Evolutionary conservation across 768 basidiomycete genomes (phyloP).

Genomic region (Fistulinella prunicolor): DNA sequence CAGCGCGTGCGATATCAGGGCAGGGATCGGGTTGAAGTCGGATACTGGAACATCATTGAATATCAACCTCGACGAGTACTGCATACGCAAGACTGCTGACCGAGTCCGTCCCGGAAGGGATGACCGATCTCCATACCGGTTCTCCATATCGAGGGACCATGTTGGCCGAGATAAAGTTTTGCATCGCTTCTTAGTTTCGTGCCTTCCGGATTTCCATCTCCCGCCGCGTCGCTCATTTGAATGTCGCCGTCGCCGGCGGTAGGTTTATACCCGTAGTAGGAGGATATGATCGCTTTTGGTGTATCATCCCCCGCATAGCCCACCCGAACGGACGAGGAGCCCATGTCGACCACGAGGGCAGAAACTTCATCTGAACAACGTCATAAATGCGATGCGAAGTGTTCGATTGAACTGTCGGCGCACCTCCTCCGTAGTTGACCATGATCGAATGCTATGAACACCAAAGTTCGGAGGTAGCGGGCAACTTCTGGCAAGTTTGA

Average conservation of each 20-base stretch:
- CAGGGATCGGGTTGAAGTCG: slow-evolving; percentile 73
- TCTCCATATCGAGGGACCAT: slow-evolving; percentile 88
- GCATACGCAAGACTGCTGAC: slow-evolving; percentile 43
- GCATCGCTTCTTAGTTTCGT: slow-evolving; percentile 42
- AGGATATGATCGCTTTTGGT: slow-evolving; percentile 89
- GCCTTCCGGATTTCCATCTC: slow-evolving; percentile 29
- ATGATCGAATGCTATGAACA: slow-evolving; percentile 36
- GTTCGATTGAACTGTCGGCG: slow-evolving; percentile 24
- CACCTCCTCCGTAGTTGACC: slow-evolving; percentile 89
- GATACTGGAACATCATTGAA: slow-evolving; percentile 43
- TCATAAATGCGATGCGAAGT: background rate
- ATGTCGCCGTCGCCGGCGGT: slow-evolving; percentile 31
- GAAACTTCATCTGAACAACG: slow-evolving; percentile 85
- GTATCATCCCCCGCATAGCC: slow-evolving; percentile 98
- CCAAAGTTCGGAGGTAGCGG: too few species aligned
- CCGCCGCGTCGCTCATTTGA: slow-evolving; percentile 41
- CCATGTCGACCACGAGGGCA: slow-evolving; percentile 93
- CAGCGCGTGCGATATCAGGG: slow-evolving; percentile 72
- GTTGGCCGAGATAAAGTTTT: slow-evolving; percentile 80
- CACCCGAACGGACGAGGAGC: slow-evolving; percentile 83
- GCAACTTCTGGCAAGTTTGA: background rate
- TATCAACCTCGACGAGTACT: slow-evolving; percentile 1
- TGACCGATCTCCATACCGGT: slow-evolving; percentile 84
- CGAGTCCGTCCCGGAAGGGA: slow-evolving; percentile 80
- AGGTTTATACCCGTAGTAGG: slow-evolving; percentile 76